These are phyloP conservation scores for Onygenales sp. DNA, from an alignment of 2,329 filamentous ascomycete genomes.

Conservation along the genomic window DNA sequence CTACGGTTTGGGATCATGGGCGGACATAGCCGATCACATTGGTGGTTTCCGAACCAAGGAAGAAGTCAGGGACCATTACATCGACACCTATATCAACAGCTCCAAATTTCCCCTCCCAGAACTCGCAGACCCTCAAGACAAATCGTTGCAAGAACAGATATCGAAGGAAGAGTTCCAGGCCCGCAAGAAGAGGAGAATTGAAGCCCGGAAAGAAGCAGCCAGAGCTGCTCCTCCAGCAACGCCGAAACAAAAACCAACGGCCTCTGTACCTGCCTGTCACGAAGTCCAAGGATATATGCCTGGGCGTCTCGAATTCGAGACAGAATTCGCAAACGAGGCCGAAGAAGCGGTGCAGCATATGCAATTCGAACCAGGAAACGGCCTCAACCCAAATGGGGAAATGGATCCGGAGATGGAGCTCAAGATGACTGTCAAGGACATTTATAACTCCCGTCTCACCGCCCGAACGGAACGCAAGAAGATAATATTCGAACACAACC, in stretches of 20 bases:
- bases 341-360: constrained; percentile 97
- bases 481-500: constrained; percentile 88
- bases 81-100: constrained; percentile 77
- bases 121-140: constrained; percentile 74
- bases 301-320: constrained; percentile 92
- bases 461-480: constrained; percentile 90
- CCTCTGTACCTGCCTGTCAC: constrained; percentile 89
- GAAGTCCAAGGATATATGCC: constrained; percentile 99
- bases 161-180: constrained; percentile 88
- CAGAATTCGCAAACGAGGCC: constrained; percentile 92
- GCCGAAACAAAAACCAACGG: constrained; percentile 91
- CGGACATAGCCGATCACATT: constrained; percentile 95
- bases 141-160: constrained; percentile 65
- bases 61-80: constrained; percentile 91
- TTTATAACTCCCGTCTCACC: constrained; percentile 88
- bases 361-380: constrained; percentile 95
- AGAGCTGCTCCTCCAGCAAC: constrained; percentile 75
- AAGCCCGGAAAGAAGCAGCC: constrained; percentile 77
- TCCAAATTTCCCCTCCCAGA: constrained; percentile 77
- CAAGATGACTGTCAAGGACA: constrained; percentile 96
- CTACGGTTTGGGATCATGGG: constrained; percentile 94
- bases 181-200: constrained; percentile 85
- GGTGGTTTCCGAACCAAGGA: constrained; percentile 91
- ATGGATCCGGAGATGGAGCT: constrained; percentile 93
- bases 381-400: constrained; percentile 78